Evolutionary conservation across 768 basidiomycete species (phyloP).

Genomic region (Arthromyces matolae): DNA sequence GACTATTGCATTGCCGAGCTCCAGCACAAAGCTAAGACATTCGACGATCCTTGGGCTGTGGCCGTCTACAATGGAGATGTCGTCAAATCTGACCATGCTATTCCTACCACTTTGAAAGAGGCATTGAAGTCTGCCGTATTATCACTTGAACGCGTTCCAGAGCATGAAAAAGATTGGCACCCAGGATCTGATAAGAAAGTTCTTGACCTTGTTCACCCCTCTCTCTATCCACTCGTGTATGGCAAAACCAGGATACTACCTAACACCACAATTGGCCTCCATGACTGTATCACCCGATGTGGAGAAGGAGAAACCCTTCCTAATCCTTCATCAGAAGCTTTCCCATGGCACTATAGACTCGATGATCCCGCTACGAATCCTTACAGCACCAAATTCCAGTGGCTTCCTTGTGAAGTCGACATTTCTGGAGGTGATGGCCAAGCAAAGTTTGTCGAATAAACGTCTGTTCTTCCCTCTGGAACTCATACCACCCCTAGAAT

Average conservation of each 20-base stretch:
- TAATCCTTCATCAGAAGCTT: conserved; percentile 2
- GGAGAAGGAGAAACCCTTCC: conserved; percentile 13
- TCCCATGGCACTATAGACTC: background rate
- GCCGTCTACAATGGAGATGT: conserved; percentile 19
- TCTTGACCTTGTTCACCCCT: conserved; percentile 40
- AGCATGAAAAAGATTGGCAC: conserved; percentile 37
- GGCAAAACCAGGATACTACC: conserved; percentile 20
- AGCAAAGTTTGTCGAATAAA: conserved; percentile 15
- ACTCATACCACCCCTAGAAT: conserved; percentile 17
- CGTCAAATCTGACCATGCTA: conserved; percentile 26
- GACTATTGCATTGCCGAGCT: conserved; percentile 20
- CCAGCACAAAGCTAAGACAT: no score
- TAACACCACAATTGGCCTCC: conserved; percentile 6
- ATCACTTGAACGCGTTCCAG: conserved; percentile 30
- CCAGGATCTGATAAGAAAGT: conserved; percentile 36
- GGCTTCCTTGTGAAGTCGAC: conserved; percentile 28
- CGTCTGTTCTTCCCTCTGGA: background rate
- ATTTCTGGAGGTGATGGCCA: conserved; percentile 18
- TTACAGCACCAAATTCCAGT: conserved; percentile 12
- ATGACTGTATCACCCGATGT: conserved; percentile 13
- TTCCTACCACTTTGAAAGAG: conserved; percentile 16
- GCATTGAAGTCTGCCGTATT: conserved; percentile 18
- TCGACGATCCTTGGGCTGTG: conserved; percentile 12
- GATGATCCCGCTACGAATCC: background rate
- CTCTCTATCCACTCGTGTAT: conserved; percentile 35